Conservation (phyloP, 2,329 filamentous ascomycete genomes). For the Colletotrichum limetticola region DNA sequence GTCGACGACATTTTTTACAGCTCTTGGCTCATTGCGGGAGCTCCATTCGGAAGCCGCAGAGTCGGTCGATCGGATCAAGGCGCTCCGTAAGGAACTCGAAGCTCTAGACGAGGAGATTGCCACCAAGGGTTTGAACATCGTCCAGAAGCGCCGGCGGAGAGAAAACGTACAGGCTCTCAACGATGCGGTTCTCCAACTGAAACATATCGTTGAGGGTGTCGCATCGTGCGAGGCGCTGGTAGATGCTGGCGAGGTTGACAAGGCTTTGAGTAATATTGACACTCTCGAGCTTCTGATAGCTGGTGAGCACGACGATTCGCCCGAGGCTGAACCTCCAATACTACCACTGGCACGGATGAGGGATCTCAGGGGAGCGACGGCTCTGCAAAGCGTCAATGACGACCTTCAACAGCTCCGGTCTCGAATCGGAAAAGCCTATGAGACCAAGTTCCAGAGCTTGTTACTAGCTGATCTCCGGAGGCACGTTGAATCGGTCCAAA, state of each 20-base stretch:
- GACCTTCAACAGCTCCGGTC: slow-evolving; percentile 81
- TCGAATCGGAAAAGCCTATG: slow-evolving; percentile 88
- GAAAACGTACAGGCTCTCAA: slow-evolving; percentile 88
- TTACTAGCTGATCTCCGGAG: slow-evolving; percentile 82
- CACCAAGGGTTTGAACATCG: slow-evolving; percentile 83
- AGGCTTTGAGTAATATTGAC: slow-evolving; percentile 82
- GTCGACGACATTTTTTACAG: slow-evolving; percentile 95
- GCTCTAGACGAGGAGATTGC: slow-evolving; percentile 90
- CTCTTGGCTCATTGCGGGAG: slow-evolving; percentile 88
- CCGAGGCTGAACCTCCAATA: slow-evolving; percentile 42
- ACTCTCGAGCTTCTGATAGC: slow-evolving; percentile 82
- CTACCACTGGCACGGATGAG: slow-evolving; percentile 56
- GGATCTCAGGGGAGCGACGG: slow-evolving; percentile 81
- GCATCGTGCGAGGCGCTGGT: slow-evolving; percentile 83
- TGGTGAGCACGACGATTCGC: slow-evolving; percentile 67
- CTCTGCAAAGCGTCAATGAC: slow-evolving; percentile 81
- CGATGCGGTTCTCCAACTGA: slow-evolving; percentile 85
- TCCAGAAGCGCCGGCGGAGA: slow-evolving; percentile 82
- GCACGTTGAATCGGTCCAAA: slow-evolving; percentile 81
- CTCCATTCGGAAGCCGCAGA: slow-evolving; percentile 92
- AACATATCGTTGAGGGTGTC: slow-evolving; percentile 80
- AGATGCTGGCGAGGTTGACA: slow-evolving; percentile 84
- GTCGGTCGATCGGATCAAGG: slow-evolving; percentile 88
- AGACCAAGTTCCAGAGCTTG: slow-evolving; percentile 80
- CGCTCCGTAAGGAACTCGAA: slow-evolving; percentile 80